phyloP scores from a whole-genome alignment of 768 basidiomycete species.

The Clavulina sp. region DNA sequence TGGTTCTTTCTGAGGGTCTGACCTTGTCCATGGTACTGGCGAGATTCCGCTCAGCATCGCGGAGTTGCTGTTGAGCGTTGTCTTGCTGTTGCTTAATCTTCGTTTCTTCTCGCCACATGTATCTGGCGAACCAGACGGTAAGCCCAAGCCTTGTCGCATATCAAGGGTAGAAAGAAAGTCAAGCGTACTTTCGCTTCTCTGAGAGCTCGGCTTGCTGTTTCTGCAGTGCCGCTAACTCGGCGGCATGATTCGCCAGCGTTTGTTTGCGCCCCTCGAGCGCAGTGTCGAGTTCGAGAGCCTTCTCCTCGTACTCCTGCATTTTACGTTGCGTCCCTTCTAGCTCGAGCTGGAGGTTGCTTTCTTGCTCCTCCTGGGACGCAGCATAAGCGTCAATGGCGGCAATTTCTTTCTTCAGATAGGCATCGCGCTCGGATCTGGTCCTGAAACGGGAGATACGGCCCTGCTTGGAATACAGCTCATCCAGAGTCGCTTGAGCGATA shows the following conservation, averaged over 20 bases:
- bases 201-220: slow-evolving; percentile 48
- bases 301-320: slow-evolving; percentile 38
- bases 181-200: slow-evolving; percentile 56
- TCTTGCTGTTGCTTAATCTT: slow-evolving; percentile 63
- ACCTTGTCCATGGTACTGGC: slow-evolving; percentile 96
- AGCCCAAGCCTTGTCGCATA: background rate
- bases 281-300: slow-evolving; percentile 36
- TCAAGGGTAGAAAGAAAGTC: background rate
- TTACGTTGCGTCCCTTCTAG: slow-evolving; percentile 31
- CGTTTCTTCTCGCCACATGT: slow-evolving; percentile 87
- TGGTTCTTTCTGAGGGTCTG: slow-evolving; percentile 9
- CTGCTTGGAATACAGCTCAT: slow-evolving; percentile 74
- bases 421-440: slow-evolving; percentile 68
- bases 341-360: slow-evolving; percentile 35
- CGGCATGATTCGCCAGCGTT: slow-evolving; percentile 37
- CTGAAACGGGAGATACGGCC: slow-evolving; percentile 75
- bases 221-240: slow-evolving; percentile 42
- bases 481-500: slow-evolving; percentile 49
- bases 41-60: slow-evolving; percentile 58
- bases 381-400: slow-evolving; percentile 39
- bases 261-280: slow-evolving; percentile 49
- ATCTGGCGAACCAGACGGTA: slow-evolving; percentile 19
- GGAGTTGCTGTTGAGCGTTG: slow-evolving; percentile 64
- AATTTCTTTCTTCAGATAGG: slow-evolving; percentile 67
- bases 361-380: slow-evolving; percentile 32